Percentiles rank a stretch among this genome's conserved stretches.
phyloP scores from a whole-genome alignment of 208 protist genomes.

The Acanthamoeba sp. region DNA sequence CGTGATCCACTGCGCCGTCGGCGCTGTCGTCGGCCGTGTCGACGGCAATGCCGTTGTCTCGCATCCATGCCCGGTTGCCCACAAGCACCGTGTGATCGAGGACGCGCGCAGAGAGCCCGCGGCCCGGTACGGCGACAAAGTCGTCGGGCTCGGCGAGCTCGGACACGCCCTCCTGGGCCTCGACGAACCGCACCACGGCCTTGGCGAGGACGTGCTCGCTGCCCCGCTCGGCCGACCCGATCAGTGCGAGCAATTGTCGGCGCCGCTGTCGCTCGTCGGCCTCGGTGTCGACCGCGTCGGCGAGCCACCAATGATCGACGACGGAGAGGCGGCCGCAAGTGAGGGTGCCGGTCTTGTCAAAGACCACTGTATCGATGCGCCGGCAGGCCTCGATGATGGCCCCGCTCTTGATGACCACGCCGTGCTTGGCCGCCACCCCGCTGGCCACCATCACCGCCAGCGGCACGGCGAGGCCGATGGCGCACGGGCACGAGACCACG shows the following conservation, averaged over 20 bases:
- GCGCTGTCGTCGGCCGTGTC: not conserved
- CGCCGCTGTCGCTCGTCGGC: not conserved
- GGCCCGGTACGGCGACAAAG: slow-evolving; percentile 17
- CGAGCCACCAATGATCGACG: slow-evolving; percentile 77
- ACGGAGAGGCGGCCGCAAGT: slow-evolving; percentile 94
- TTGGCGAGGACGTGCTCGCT: slow-evolving; percentile 36
- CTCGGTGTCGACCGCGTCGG: not conserved
- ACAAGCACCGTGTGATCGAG: slow-evolving; percentile 41
- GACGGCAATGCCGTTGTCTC: not conserved
- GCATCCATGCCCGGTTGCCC: slow-evolving; percentile 82
- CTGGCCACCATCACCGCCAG: slow-evolving; percentile 98
- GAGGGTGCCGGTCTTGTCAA: slow-evolving; percentile 98
- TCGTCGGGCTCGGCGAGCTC: slow-evolving; percentile 3
- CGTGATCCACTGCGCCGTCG: not conserved
- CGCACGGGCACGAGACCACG: slow-evolving; percentile 97
- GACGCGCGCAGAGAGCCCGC: slow-evolving; percentile 45
- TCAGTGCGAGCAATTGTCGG: not conserved
- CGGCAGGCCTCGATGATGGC: slow-evolving; percentile 92
- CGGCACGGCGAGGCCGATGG: slow-evolving; percentile 96
- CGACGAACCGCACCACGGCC: slow-evolving; percentile 16
- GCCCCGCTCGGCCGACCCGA: not conserved
- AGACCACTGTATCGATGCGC: slow-evolving; percentile 91
- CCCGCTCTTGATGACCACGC: slow-evolving; percentile 95
- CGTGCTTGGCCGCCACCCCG: slow-evolving; percentile 91
- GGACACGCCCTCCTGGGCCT: not conserved